Base-by-base conservation (phyloP, 1,139 yeast genomes). In the Geotrichum carabidarum region DNA sequence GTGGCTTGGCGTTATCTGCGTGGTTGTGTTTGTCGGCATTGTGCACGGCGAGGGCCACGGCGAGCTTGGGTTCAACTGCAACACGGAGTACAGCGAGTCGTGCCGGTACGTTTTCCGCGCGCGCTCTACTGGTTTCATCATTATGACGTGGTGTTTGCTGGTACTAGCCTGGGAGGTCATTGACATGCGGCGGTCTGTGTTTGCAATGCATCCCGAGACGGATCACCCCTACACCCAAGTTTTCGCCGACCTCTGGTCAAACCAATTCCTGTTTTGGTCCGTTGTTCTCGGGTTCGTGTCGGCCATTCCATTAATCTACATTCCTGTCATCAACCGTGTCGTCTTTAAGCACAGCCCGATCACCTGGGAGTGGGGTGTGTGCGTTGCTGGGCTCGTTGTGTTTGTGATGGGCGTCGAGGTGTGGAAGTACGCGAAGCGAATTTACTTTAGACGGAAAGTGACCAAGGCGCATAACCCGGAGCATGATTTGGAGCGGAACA, bases 111-210 rank as follows among this genome's bases (percentile, higher is more conserved):
- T 90, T 5, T 88, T 84, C 73, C 76, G 81, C 64, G 91, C 93
- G 2, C 81, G 97, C 67, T 82, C 96, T 1, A 81, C 87, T 3
- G 79, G 94, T 0, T 90, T 90, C 73, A 88, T 86, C 2, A 82
- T 84, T 6, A 84, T 90, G 84, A 89, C 96, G 0, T 90, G 96
- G 96, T 81, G 94, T 73, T 86, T 95, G 3, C 78, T 90, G 59
- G 71, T 90, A 32, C 75, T 88, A 56, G 96, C 96, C 1, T 89
- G 95, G 95, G 96, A 89, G 71, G 90, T 91, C 65, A 78, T 88
- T 57, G 94, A 88, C 67, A 76, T 85, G 70, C 75, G 83, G 58
- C 77, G 84, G 62, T 87, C 96, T 0, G 75, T 89, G 60, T 87
- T 89, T 70, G 73, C 76, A 53, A 84, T 86, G 90, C 79, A 84